Evolutionary conservation across 768 basidiomycete species (phyloP), one percentile per base, ranked within the genome.

Genomic region (Lactarius trivialis): DNA sequence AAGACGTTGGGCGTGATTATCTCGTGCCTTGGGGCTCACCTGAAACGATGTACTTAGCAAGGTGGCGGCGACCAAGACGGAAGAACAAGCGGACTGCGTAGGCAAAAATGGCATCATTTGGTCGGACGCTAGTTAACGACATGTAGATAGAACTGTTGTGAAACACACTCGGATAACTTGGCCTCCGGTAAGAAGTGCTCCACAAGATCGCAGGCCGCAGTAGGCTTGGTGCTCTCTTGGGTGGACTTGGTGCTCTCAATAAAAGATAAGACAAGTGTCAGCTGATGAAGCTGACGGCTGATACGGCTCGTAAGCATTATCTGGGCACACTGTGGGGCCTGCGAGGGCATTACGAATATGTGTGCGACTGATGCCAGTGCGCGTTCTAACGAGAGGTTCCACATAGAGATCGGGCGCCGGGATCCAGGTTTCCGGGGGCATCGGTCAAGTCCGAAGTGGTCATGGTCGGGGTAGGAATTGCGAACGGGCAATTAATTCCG

Each of bases 271-370:
- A 58, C 12, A 58, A 39, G 45, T 7, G 32, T 45, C 61, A 63
- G 61, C 56, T 60, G 63, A 64, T 33, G 21, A 58, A n/a, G 32
- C 45, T 58, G 32, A 58, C 57, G 43, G 30, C 37, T 9, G 36
- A 26, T 28, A 58, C 45, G 26, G 21, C n/a, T 28, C 34, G 62
- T 55, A 28, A 63, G 57, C 21, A 55, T 33, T 21, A 60, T 11
- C 50, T 60, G 58, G 54, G 49, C 58, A 34, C 26, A 8, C 36
- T 62, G 54, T 60, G 63, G 58, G 58, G 63, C 58, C 53, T 34
- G 53, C 32, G 24, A 39, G 39, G 57, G 48, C 50, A 32, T 51
- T 51, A 32, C 33, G 57, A 53, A 32, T 41, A 51, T 32, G 57
- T 58, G 53, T 41, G 52, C 39, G 12, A 19, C 11, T 34, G 57